Conservation (phyloP, 2,329 filamentous ascomycete species). For the Calonectria honghensis region DNA sequence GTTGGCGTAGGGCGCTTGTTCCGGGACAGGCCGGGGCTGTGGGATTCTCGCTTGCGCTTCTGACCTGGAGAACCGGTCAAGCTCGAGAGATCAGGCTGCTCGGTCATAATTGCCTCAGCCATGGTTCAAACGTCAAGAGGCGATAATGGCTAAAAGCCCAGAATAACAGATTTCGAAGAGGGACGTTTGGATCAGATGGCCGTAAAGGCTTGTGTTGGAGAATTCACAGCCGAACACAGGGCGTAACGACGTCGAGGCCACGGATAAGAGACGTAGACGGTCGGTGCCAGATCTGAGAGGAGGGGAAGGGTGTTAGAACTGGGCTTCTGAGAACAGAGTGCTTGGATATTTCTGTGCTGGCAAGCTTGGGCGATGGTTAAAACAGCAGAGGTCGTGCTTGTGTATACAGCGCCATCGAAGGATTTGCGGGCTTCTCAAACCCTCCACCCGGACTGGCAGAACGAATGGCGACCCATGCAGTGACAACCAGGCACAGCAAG, state of each 20-base stretch:
- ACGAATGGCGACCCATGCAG: not conserved
- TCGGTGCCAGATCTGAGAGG: constrained; percentile 48
- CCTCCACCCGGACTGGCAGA: not conserved
- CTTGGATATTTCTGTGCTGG: not conserved
- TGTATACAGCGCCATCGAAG: not conserved
- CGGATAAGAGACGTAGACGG: constrained; percentile 48
- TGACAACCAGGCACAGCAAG: not conserved
- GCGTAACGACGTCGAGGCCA: constrained; percentile 49
- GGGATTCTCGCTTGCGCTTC: constrained; percentile 74
- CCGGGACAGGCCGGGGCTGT: constrained; percentile 70
- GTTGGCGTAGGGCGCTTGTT: constrained; percentile 70
- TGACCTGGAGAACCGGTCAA: constrained; percentile 66
- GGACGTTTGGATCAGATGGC: constrained; percentile 42
- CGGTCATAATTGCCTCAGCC: constrained; percentile 67
- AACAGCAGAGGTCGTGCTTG: not conserved
- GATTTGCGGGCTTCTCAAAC: not conserved
- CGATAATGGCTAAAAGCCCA: constrained; percentile 22
- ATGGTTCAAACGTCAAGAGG: constrained; percentile 58
- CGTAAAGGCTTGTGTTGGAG: constrained; percentile 38
- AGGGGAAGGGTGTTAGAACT: constrained; percentile 51
- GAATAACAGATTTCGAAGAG: constrained; percentile 22
- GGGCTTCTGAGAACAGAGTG: constrained; percentile 29
- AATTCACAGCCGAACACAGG: constrained; percentile 36
- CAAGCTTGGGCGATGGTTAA: not conserved
- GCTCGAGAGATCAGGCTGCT: constrained; percentile 69